Percentiles rank a stretch among this genome's conserved stretches.
Evolutionary conservation across 768 basidiomycete genomes (phyloP).

Genomic region (Wakefieldia striispora): DNA sequence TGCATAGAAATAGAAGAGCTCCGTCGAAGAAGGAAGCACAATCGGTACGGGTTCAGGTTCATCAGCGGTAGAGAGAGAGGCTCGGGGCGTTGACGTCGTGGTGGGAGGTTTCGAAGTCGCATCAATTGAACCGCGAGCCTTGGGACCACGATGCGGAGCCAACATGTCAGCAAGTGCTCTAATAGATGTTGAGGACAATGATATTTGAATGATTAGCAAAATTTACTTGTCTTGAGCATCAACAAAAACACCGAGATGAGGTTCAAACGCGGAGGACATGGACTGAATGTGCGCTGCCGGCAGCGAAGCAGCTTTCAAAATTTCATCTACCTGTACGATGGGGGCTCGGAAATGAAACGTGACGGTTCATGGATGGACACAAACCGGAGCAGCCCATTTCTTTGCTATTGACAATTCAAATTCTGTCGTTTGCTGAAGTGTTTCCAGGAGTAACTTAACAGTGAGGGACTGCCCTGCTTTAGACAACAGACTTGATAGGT

Average conservation of each 20-base stretch:
- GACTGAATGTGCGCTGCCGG: slow-evolving; percentile 54
- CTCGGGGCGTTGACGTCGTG: slow-evolving; percentile 31
- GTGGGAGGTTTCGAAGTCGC: slow-evolving; percentile 31
- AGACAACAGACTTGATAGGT: slow-evolving; percentile 75
- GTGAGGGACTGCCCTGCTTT: slow-evolving; percentile 73
- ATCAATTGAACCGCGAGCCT: slow-evolving; percentile 69
- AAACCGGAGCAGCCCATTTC: slow-evolving; percentile 78
- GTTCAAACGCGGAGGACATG: slow-evolving; percentile 89
- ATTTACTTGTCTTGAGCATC: slow-evolving; percentile 95
- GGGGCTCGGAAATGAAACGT: not conserved
- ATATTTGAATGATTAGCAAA: not conserved
- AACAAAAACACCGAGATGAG: slow-evolving; percentile 89
- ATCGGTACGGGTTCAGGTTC: slow-evolving; percentile 50
- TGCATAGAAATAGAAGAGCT: slow-evolving; percentile 95
- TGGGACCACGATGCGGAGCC: slow-evolving; percentile 66
- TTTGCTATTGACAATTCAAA: slow-evolving; percentile 81
- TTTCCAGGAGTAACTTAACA: slow-evolving; percentile 80
- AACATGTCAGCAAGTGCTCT: slow-evolving; percentile 93
- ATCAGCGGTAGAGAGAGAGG: slow-evolving; percentile 39
- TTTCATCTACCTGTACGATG: slow-evolving; percentile 55
- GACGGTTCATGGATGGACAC: slow-evolving; percentile 15
- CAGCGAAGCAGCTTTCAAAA: slow-evolving; percentile 53
- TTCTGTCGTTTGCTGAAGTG: slow-evolving; percentile 81
- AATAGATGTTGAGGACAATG: not conserved
- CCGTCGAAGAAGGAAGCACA: slow-evolving; percentile 91